phyloP scores from a whole-genome alignment of 1,284 basidiomycete genomes.

The Albatrellus sp. region DNA sequence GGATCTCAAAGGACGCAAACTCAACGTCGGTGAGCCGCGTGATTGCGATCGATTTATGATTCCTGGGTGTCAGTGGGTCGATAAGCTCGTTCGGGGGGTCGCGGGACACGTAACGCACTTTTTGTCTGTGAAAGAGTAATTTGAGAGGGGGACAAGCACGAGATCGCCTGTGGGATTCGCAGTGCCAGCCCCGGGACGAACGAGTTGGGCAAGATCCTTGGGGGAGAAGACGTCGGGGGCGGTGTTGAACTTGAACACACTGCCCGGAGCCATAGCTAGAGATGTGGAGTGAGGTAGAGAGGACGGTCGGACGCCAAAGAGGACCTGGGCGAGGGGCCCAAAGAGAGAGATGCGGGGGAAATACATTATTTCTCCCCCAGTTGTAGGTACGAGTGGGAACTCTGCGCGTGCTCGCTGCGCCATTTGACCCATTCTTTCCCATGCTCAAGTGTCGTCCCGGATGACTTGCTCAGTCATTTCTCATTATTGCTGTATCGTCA shows the following conservation, averaged over 20 bases:
- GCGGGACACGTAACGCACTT: constrained; percentile 38
- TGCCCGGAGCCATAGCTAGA: constrained; percentile 11
- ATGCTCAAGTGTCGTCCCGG: no score
- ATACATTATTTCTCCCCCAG: constrained; percentile 25
- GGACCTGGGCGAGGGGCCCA: constrained; percentile 39
- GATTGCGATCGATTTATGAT: constrained; percentile 55
- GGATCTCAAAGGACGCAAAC: constrained; percentile 32
- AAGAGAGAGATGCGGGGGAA: constrained; percentile 26
- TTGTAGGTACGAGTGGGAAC: no score
- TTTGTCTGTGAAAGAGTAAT: constrained; percentile 57
- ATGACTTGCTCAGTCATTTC: no score
- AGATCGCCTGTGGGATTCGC: constrained; percentile 57
- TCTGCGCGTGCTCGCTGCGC: no score
- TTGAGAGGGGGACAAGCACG: constrained; percentile 54
- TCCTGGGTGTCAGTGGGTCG: constrained; percentile 27
- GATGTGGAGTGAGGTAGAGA: not conserved
- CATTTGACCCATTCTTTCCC: no score
- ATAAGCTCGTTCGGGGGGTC: not conserved
- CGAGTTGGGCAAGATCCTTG: constrained; percentile 59
- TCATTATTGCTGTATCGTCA: no score
- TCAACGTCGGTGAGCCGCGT: constrained; percentile 39
- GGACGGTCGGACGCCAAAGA: constrained; percentile 12
- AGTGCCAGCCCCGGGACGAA: constrained; percentile 53
- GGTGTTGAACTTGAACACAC: constrained; percentile 42
- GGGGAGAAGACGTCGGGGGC: constrained; percentile 53